These are phyloP conservation scores for Dillenia suffruticosa DNA, from an alignment of 164 flowering plant genomes.

Conservation along the genomic window DNA sequence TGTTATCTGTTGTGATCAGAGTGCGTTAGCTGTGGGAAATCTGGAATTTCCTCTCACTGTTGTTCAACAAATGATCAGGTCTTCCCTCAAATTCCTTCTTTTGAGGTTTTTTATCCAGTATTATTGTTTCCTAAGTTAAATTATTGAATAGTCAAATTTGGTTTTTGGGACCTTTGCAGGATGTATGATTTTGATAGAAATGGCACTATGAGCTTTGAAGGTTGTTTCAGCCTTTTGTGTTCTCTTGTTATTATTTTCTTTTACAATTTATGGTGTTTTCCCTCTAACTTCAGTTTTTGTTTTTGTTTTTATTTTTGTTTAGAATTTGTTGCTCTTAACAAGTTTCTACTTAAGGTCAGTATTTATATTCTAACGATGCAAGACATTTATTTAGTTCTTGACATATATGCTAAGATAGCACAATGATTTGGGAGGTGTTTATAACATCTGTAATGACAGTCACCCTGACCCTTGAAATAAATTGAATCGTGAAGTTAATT, in stretches of 20 bases:
- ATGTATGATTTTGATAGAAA: conserved; percentile 81
- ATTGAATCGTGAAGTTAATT: too few relatives aligned
- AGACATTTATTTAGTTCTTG: too few relatives aligned
- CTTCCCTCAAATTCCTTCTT: not conserved
- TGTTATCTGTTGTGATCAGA: conserved; percentile 25
- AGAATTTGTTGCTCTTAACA: conserved; percentile 78
- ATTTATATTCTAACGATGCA: not conserved
- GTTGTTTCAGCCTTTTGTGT: conserved; percentile 19
- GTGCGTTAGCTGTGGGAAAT: conserved; percentile 65
- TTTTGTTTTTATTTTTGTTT: conserved; percentile 11
- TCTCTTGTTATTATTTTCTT: not conserved
- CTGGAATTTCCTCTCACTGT: conserved; percentile 57
- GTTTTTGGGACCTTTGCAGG: conserved; percentile 26
- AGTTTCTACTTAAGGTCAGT: conserved; percentile 66
- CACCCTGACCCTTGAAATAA: too few relatives aligned
- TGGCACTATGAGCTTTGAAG: conserved; percentile 82
- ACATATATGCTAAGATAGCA: too few relatives aligned
- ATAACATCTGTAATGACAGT: too few relatives aligned
- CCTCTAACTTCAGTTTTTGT: conserved; percentile 4
- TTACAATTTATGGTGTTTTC: not conserved
- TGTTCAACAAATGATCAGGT: conserved; percentile 94
- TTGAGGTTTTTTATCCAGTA: not conserved
- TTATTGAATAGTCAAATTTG: not conserved
- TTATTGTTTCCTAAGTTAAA: not conserved
- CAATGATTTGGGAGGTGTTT: too few relatives aligned